These are phyloP conservation scores for Mytilinidion resinicola DNA, from an alignment of 495 filamentous ascomycete species.

Conservation along the genomic window DNA sequence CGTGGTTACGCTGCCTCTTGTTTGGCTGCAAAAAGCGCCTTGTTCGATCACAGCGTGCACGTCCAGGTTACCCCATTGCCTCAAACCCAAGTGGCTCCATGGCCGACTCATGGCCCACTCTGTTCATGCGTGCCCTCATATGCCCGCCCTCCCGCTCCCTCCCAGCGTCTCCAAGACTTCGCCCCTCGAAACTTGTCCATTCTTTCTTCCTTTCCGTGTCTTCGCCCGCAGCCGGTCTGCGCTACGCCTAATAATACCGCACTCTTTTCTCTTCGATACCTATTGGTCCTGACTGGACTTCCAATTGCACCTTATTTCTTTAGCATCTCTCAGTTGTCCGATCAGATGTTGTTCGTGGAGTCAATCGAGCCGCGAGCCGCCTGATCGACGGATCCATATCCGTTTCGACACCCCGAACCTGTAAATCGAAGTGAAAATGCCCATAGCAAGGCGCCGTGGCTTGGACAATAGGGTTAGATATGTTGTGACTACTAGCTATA, in stretches of 20 bases:
- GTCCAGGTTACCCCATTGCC: slow-evolving; percentile 8
- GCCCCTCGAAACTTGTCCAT: slow-evolving; percentile 21
- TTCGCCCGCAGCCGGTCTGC: slow-evolving; percentile 29
- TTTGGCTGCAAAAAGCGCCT: slow-evolving; percentile 11
- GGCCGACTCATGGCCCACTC: slow-evolving; percentile 23
- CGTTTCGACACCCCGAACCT: slow-evolving; percentile 6
- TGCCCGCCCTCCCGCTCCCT: slow-evolving; percentile 21
- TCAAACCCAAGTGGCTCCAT: slow-evolving; percentile 26
- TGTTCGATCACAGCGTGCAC: neutral
- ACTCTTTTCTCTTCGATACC: slow-evolving; percentile 8
- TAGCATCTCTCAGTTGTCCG: slow-evolving; percentile 4
- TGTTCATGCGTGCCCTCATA: slow-evolving; percentile 26
- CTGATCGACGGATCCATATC: slow-evolving; percentile 12
- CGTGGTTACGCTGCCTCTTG: neutral
- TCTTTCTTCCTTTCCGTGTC: slow-evolving; percentile 1
- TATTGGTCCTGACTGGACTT: slow-evolving; percentile 21
- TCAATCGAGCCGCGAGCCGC: slow-evolving; percentile 18
- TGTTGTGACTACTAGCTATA: slow-evolving; percentile 3
- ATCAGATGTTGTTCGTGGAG: slow-evolving; percentile 27
- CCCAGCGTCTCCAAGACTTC: slow-evolving; percentile 21
- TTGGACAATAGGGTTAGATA: slow-evolving; percentile 18
- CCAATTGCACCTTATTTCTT: slow-evolving; percentile 4
- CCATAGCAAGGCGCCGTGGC: slow-evolving; percentile 15
- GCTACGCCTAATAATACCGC: slow-evolving; percentile 24
- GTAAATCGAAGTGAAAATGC: slow-evolving; percentile 10